A percentile compares a stretch with the other conserved stretches of the same genome.
phyloP scores from a whole-genome alignment of 352 stramenopile species.

The Pilasporangium apinafurcum region DNA sequence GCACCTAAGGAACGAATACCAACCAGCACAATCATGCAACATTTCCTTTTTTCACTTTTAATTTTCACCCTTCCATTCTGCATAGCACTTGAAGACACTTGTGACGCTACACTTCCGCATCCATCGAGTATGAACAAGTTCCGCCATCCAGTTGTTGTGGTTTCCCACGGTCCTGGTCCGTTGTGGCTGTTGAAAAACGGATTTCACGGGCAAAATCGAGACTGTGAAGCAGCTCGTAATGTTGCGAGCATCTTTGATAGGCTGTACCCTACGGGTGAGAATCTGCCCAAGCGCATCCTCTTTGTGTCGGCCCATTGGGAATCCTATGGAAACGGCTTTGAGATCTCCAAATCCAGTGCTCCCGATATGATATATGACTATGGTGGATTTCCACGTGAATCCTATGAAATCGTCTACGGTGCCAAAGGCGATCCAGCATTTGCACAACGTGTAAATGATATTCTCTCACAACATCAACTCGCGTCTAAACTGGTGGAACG shows the following conservation, averaged over 20 bases:
- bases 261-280: slow-evolving; percentile 25
- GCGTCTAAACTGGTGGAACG: slow-evolving; percentile 34
- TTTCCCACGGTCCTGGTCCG: slow-evolving; percentile 52
- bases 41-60: too few species aligned
- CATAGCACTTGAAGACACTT: slow-evolving; percentile 11
- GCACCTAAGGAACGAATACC: too few species aligned
- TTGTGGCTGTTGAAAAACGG: slow-evolving; percentile 36
- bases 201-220: slow-evolving; percentile 24
- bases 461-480: slow-evolving; percentile 59
- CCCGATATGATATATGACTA: slow-evolving; percentile 87
- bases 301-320: slow-evolving; percentile 88
- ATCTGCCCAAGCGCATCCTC: slow-evolving; percentile 61
- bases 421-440: slow-evolving; percentile 61
- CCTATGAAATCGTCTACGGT: slow-evolving; percentile 76
- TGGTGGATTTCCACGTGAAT: slow-evolving; percentile 74
- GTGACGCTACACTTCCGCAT: slow-evolving; percentile 18
- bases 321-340: slow-evolving; percentile 31
- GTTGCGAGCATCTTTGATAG: slow-evolving; percentile 24
- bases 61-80: too few species aligned
- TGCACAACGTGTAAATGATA: slow-evolving; percentile 46
- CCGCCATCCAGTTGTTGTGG: slow-evolving; percentile 26
- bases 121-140: slow-evolving; percentile 20
- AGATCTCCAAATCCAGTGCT: slow-evolving; percentile 44
- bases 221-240: slow-evolving; percentile 9
- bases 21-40: too few species aligned